These are phyloP conservation scores for Hemisphaericaspora xylanilytica DNA, from an alignment of 1,139 yeast genomes.

Conservation along the genomic window DNA sequence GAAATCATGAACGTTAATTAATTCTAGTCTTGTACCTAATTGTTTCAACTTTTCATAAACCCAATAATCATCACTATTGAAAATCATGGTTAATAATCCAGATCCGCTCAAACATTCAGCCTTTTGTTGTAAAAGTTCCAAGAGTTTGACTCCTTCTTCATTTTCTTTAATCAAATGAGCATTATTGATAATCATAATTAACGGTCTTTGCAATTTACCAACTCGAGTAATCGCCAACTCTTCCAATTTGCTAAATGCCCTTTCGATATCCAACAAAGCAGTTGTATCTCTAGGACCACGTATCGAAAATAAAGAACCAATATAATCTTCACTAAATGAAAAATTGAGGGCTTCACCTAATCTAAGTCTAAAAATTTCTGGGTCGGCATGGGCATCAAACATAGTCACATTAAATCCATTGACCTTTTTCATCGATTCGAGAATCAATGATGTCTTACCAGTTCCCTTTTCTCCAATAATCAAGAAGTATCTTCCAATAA, in stretches of 20 bases:
- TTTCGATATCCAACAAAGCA: slow-evolving; percentile 75
- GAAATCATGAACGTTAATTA: slow-evolving; percentile 69
- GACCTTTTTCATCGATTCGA: slow-evolving; percentile 67
- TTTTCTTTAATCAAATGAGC: slow-evolving; percentile 74
- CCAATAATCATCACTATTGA: slow-evolving; percentile 88
- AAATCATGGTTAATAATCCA: slow-evolving; percentile 71
- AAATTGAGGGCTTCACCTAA: slow-evolving; percentile 75
- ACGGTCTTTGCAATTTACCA: slow-evolving; percentile 44
- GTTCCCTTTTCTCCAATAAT: slow-evolving; percentile 85
- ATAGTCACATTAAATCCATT: slow-evolving; percentile 66
- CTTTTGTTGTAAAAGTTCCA: slow-evolving; percentile 79
- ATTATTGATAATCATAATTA: slow-evolving; percentile 69
- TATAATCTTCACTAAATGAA: slow-evolving; percentile 75
- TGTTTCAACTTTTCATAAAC: slow-evolving; percentile 72
- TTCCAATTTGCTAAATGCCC: slow-evolving; percentile 76
- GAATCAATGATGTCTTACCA: slow-evolving; percentile 72
- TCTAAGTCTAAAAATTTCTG: slow-evolving; percentile 75
- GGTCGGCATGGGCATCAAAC: slow-evolving; percentile 83
- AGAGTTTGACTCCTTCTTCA: slow-evolving; percentile 63
- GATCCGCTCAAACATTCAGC: slow-evolving; percentile 78
- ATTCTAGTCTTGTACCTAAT: slow-evolving; percentile 72
- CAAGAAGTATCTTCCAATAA: slow-evolving; percentile 66
- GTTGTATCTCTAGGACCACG: slow-evolving; percentile 86
- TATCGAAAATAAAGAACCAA: slow-evolving; percentile 78
- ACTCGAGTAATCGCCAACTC: slow-evolving; percentile 62